These are phyloP conservation scores for Cryptococcus sp. DNA, from an alignment of 1,284 basidiomycete species.

Conservation along the genomic window DNA sequence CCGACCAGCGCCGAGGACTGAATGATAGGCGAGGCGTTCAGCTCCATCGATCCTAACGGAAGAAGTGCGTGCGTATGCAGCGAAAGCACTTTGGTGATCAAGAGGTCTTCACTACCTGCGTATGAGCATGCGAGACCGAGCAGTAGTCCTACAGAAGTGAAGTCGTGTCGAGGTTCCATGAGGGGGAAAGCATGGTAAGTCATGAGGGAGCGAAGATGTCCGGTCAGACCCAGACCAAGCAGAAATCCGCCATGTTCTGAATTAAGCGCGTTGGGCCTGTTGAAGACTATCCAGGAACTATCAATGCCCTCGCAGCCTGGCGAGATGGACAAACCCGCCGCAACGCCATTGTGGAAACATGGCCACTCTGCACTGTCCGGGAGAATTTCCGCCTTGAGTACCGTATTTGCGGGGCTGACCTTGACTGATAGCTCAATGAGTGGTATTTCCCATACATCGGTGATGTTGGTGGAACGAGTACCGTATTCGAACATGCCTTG, in stretches of 20 bases:
- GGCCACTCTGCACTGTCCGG: conserved; percentile 85
- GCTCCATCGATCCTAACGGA: conserved; percentile 79
- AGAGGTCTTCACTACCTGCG: conserved; percentile 80
- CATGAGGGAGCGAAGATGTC: conserved; percentile 82
- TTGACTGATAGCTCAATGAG: conserved; percentile 76
- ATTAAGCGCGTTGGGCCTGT: conserved; percentile 80
- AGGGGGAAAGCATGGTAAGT: conserved; percentile 83
- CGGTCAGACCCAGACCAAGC: conserved; percentile 86
- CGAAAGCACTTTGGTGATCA: conserved; percentile 85
- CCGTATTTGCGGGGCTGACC: conserved; percentile 56
- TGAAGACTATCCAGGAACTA: conserved; percentile 91
- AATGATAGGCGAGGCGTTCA: conserved; percentile 85
- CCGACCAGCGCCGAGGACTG: conserved; percentile 88
- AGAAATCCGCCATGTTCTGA: conserved; percentile 94
- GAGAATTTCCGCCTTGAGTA: conserved; percentile 59
- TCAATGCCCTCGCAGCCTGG: conserved; percentile 75
- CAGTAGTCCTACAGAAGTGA: conserved; percentile 89
- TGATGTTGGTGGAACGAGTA: conserved; percentile 67
- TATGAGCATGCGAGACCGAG: conserved; percentile 90
- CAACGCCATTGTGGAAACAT: conserved; percentile 96
- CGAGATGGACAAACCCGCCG: conserved; percentile 80
- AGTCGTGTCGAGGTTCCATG: conserved; percentile 90
- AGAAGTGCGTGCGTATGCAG: conserved; percentile 91
- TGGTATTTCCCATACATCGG: conserved; percentile 75
- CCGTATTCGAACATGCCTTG: conserved; percentile 79